These are phyloP conservation scores for Hirsutella minnesotensis DNA, from an alignment of 2,329 filamentous ascomycete genomes.

Conservation along the genomic window DNA sequence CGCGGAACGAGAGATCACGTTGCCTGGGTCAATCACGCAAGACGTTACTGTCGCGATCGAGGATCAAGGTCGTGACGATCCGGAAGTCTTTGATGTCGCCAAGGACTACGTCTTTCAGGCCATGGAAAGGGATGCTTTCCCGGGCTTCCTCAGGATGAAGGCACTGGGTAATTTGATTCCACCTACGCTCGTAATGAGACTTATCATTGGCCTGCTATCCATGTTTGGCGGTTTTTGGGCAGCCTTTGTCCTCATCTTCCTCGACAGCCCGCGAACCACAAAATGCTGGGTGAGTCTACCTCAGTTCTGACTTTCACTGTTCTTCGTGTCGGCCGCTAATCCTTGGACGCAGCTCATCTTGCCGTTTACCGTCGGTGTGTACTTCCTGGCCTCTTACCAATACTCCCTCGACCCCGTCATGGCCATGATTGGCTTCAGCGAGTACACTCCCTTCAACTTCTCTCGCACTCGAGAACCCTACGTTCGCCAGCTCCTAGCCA, in stretches of 20 bases:
- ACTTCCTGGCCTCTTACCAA: conserved; percentile 82
- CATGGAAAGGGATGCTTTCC: conserved; percentile 99
- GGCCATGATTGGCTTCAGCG: conserved; percentile 79
- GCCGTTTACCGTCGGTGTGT: conserved; percentile 84
- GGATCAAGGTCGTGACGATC: conserved; percentile 83
- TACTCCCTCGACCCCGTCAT: conserved; percentile 90
- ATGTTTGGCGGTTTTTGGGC: conserved; percentile 94
- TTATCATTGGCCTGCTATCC: conserved; percentile 69
- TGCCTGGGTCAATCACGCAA: conserved; percentile 76
- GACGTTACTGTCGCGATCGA: conserved; percentile 84
- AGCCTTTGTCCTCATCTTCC: conserved; percentile 84
- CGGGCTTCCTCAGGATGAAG: conserved; percentile 88
- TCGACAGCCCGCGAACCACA: conserved; percentile 60
- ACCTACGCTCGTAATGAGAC: conserved; percentile 71
- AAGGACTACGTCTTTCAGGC: conserved; percentile 99
- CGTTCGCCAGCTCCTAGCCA: conserved; percentile 72
- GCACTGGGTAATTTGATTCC: conserved; percentile 93
- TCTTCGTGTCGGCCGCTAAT: conserved; percentile 8
- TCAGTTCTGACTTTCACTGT: not conserved
- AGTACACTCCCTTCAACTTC: conserved; percentile 94
- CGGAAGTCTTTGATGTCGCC: conserved; percentile 90
- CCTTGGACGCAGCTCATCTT: conserved; percentile 49
- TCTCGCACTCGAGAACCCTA: conserved; percentile 81
- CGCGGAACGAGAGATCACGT: conserved; percentile 91
- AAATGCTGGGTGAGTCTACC: conserved; percentile 66